Base-by-base conservation (phyloP, 2,329 filamentous ascomycete species). In the Xylaria hypoxylon region DNA sequence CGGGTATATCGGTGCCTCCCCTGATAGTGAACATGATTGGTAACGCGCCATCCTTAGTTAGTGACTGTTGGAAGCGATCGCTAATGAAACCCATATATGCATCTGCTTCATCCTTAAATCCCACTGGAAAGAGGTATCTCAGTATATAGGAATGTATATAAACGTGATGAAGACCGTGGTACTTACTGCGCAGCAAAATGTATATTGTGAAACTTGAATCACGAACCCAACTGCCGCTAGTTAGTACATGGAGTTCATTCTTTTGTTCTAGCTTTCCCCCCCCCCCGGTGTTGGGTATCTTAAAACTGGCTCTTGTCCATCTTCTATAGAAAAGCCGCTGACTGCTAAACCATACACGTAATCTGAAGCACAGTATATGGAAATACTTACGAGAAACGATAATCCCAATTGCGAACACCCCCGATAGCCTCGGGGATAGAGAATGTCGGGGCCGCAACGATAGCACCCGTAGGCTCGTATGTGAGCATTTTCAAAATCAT, bases 21-120 rank as follows among this genome's bases (percentile, higher is more conserved):
- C 87, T 85, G 70, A 94, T 93, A 45, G 89, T 92, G 75, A 94
- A 93, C 91, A 94, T 94, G 74, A 94, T 92, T 13, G 92, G 92
- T 40, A 94, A 79, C 0, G 86, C 88, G 33, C 88, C 87, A 56
- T 89, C 86, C 0, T 84, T 76, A 7, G 81, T 81, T n/a, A 87
- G 84, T 1, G 89, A 89, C 66, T 87, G 84, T 35, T 86, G 81
- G 67, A 94, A 88, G 10, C 90, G 86, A 70, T 92, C 87, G 78
- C 87, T 92, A 70, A 94, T 93, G 75, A 93, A 94, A 60, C 86
- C 84, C 85, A 93, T 93, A 77, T 93, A 94, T 1, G 90, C 88
- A 75, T 94, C 90, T 3, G 91, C 91, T 77, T 94, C 92, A 22
- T 89, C 86, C 31, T 84, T 89, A 79, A 93, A 94, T 5, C 92